A percentile compares a stretch with the other conserved stretches of the same genome.
Conservation (phyloP, 2,329 filamentous ascomycete genomes). For the Trichoderma atroviride region DNA sequence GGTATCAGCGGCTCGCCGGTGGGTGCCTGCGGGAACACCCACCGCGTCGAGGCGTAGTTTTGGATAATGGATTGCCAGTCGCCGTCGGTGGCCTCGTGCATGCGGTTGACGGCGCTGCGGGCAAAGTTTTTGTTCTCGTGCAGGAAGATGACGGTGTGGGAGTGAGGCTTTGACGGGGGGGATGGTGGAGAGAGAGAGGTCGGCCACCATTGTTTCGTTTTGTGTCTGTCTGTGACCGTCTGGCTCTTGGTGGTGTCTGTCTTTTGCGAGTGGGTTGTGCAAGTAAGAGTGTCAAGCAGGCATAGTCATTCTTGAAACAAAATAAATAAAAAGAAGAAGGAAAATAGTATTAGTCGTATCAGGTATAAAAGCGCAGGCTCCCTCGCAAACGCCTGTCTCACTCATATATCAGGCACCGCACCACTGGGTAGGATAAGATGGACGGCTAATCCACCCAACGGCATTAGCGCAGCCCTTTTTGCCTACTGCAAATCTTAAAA, state of each 20-base stretch:
- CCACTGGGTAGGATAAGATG: neutral
- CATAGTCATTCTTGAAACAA: neutral
- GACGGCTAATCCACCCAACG: neutral
- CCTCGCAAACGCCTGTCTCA: neutral
- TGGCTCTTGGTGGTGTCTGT: neutral
- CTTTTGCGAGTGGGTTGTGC: neutral
- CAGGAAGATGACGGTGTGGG: constrained; percentile 22
- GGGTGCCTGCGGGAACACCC: constrained; percentile 24
- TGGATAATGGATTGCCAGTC: constrained; percentile 23
- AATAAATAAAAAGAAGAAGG: neutral
- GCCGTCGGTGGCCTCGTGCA: constrained; percentile 17
- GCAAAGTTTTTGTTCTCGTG: constrained; percentile 7
- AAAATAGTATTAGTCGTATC: neutral
- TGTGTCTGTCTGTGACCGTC: neutral
- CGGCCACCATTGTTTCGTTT: constrained; percentile 3
- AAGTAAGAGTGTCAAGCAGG: neutral
- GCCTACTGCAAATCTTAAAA: neutral
- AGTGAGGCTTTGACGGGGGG: constrained; percentile 19
- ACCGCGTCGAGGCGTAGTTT: constrained; percentile 20
- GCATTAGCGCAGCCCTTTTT: constrained; percentile 2
- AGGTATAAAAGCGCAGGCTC: neutral
- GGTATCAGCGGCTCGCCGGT: constrained; percentile 10
- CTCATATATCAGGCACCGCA: neutral
- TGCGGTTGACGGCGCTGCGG: neutral
- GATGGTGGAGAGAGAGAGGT: constrained; percentile 21